Evolutionary conservation across 2,329 filamentous ascomycete genomes (phyloP), one percentile per base, ranked within the genome.

Genomic region (Pleoardoris graminearum): DNA sequence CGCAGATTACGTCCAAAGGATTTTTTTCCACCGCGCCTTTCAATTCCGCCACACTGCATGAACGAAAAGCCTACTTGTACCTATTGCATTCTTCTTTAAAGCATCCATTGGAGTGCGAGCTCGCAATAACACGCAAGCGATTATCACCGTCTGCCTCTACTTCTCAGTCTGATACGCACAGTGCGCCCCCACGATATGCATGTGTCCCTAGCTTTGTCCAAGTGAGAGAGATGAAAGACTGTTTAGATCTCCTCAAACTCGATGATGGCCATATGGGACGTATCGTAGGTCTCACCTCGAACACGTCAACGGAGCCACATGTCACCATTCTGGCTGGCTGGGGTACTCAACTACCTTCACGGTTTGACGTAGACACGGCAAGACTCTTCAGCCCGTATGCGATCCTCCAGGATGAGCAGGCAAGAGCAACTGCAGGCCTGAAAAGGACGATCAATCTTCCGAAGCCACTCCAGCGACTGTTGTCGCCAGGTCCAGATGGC

Each of bases 51-150:
- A 68, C 68, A 6, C 60, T 72, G 4, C 67, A 73, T 46, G 69
- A 73, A 43, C 62, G 72, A n/a, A 70, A 66, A 27, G 48, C 74
- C 11, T 73, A 68, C 50, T 33, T 75, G 12, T 73, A 75, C 53
- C 70, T 75, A 42, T 61, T 68, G 21, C 68, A 74, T 49, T 53
- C 63, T 10, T 66, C 71, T 19, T 55, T 70, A 21, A 55, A 60
- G 36, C 55, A 66, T 30, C 71, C 71, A 2, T 51, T 75, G 1
- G 70, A 75, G 37, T 68, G 69, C 38, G 72, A 75, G 41, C 60
- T 75, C 17, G 63, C 66, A 8, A 65, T 75, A 19, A 66, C 67
- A 3, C 63, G 70, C n/a, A 72, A 69, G 56, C 60, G 70, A 14
- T 54, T 74, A 14, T 65, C 70, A 6, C 62, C 65, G 1, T 57